phyloP scores from a whole-genome alignment of 495 filamentous ascomycete species.

The Corynascus novoguineensis region DNA sequence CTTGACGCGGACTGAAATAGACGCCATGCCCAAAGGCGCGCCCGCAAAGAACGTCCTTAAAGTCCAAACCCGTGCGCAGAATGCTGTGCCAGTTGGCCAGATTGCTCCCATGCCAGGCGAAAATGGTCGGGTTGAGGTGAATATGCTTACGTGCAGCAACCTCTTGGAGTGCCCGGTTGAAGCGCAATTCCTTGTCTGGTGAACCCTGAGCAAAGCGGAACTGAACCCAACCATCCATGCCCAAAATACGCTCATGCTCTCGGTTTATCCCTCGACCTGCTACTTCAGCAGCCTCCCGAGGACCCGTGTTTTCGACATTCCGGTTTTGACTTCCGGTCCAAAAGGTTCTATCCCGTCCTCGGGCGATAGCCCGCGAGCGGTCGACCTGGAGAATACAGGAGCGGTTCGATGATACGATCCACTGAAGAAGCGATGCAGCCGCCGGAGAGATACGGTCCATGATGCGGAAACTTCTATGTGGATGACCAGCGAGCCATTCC shows the following conservation, averaged over 20 bases:
- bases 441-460: slow-evolving; percentile 65
- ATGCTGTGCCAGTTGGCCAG: slow-evolving; percentile 87
- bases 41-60: slow-evolving; percentile 54
- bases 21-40: slow-evolving; percentile 74
- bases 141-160: slow-evolving; percentile 36
- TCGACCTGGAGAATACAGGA: slow-evolving; percentile 70
- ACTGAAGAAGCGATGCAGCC: slow-evolving; percentile 65
- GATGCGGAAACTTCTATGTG: slow-evolving; percentile 42
- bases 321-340: not conserved
- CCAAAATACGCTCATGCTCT: slow-evolving; percentile 52
- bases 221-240: slow-evolving; percentile 66
- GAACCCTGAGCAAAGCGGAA: slow-evolving; percentile 87
- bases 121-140: slow-evolving; percentile 58
- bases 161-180: slow-evolving; percentile 57
- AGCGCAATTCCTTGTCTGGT: slow-evolving; percentile 84
- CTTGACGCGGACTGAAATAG: slow-evolving; percentile 62
- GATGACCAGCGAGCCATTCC: slow-evolving; percentile 47
- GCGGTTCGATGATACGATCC: slow-evolving; percentile 88
- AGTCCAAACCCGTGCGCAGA: slow-evolving; percentile 75
- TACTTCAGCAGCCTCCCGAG: not conserved
- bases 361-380: not conserved
- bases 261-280: slow-evolving; percentile 14
- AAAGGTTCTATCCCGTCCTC: not conserved
- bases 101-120: slow-evolving; percentile 79
- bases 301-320: not conserved